Evolutionary conservation across 2,329 filamentous ascomycete genomes (phyloP).

Genomic region (Venturia aucupariae): DNA sequence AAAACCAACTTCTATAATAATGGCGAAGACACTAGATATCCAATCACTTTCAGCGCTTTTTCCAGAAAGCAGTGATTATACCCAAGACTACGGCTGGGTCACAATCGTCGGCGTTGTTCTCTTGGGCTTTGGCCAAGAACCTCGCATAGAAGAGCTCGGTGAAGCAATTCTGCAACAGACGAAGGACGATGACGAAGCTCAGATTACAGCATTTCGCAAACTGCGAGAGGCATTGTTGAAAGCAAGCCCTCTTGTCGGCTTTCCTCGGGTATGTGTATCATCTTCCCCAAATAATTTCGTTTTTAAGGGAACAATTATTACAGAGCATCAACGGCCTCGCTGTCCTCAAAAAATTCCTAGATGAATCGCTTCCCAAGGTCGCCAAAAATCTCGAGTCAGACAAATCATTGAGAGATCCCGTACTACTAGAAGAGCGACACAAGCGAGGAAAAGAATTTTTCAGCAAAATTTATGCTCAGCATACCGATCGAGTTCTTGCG

Average conservation of each 20-base stretch:
- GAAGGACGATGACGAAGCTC: background rate
- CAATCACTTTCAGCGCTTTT: background rate
- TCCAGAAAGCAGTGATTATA: background rate
- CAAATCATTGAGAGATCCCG: background rate
- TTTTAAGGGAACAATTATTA: too few species aligned
- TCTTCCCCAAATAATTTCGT: background rate
- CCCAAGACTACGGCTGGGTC: background rate
- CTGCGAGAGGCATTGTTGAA: background rate
- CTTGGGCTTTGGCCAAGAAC: background rate
- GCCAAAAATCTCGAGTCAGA: background rate
- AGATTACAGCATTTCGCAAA: background rate
- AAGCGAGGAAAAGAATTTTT: conserved; percentile 15
- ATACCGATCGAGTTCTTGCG: conserved; percentile 13
- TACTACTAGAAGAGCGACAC: background rate
- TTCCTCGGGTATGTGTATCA: background rate
- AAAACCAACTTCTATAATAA: background rate
- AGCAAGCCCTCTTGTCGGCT: background rate
- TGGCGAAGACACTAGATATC: background rate
- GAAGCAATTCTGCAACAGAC: background rate
- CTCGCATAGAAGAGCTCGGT: background rate
- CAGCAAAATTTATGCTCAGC: conserved; percentile 13
- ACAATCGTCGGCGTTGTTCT: background rate
- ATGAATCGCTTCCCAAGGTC: background rate
- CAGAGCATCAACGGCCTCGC: background rate
- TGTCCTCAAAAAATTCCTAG: background rate